Percentiles rank a stretch among this genome's conserved stretches.
Evolutionary conservation across 1,284 basidiomycete species (phyloP).

Genomic region (Irpex sp.): DNA sequence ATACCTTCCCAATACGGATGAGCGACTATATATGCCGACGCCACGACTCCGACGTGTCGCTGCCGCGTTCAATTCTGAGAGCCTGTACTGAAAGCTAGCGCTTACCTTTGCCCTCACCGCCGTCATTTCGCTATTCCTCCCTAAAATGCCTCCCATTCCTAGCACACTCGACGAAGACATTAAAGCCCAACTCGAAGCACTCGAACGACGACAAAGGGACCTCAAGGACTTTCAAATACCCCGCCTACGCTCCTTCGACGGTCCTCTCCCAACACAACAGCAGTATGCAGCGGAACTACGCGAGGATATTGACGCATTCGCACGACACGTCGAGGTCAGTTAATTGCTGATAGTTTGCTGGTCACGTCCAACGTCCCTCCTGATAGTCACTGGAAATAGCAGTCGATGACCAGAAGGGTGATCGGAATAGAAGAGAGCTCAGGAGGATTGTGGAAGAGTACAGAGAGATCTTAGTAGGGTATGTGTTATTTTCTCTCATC

Average conservation of each 20-base stretch:
- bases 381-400: constrained; percentile 58
- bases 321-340: constrained; percentile 67
- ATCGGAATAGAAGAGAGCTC: constrained; percentile 50
- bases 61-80: background rate
- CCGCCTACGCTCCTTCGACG: constrained; percentile 60
- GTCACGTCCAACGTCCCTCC: constrained; percentile 14
- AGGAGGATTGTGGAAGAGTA: constrained; percentile 48
- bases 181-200: constrained; percentile 42
- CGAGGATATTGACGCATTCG: constrained; percentile 66
- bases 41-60: background rate
- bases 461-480: constrained; percentile 46
- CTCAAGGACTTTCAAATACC: constrained; percentile 72
- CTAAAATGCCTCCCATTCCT: constrained; percentile 63
- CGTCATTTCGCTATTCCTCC: background rate
- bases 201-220: constrained; percentile 59
- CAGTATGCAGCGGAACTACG: constrained; percentile 70
- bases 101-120: background rate
- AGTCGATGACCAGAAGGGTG: constrained; percentile 64
- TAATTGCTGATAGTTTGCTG: background rate
- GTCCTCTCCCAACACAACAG: constrained; percentile 67
- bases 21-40: background rate
- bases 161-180: constrained; percentile 48
- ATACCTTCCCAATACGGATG: background rate
- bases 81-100: no score
- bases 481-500: constrained; percentile 19